Conservation (phyloP, 495 filamentous ascomycete species). For the Xylaria scruposa region DNA sequence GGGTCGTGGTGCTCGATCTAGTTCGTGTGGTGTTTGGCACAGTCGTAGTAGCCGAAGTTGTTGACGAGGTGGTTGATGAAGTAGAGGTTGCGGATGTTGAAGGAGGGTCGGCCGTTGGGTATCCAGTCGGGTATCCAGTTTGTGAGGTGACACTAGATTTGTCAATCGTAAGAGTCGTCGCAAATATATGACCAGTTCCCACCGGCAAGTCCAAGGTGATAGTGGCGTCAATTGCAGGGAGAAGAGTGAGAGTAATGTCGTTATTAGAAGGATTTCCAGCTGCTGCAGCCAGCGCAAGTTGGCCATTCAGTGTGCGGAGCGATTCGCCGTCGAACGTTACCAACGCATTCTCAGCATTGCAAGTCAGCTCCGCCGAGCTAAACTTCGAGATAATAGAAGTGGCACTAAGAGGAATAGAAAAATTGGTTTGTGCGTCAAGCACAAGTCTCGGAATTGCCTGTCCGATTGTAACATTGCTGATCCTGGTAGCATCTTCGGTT, state of each 20-base stretch:
- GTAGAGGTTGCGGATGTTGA: slow-evolving; percentile 23
- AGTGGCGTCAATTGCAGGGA: slow-evolving; percentile 39
- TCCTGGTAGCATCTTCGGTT: slow-evolving; percentile 47
- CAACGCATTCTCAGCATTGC: slow-evolving; percentile 81
- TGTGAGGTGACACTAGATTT: background rate
- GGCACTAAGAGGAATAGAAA: slow-evolving; percentile 73
- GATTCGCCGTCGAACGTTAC: slow-evolving; percentile 75
- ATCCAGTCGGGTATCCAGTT: slow-evolving; percentile 3
- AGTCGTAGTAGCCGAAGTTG: slow-evolving; percentile 27
- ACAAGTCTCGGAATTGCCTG: slow-evolving; percentile 77
- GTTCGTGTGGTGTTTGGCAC: slow-evolving; percentile 40
- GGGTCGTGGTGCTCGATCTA: slow-evolving; percentile 32
- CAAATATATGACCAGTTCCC: slow-evolving; percentile 23
- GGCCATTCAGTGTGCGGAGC: slow-evolving; percentile 41
- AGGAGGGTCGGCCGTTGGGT: background rate
- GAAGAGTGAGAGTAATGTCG: slow-evolving; percentile 46
- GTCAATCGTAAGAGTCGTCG: slow-evolving; percentile 33
- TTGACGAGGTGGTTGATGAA: slow-evolving; percentile 32
- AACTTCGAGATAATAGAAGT: slow-evolving; percentile 76
- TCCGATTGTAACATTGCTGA: slow-evolving; percentile 79
- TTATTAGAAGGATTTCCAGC: slow-evolving; percentile 19
- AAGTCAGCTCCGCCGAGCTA: slow-evolving; percentile 73
- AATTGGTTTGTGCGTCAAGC: slow-evolving; percentile 66
- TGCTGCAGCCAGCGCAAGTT: slow-evolving; percentile 31
- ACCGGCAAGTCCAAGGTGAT: slow-evolving; percentile 37